Conservation (phyloP, 2,329 filamentous ascomycete species). For the Fusarium transvaalense region DNA sequence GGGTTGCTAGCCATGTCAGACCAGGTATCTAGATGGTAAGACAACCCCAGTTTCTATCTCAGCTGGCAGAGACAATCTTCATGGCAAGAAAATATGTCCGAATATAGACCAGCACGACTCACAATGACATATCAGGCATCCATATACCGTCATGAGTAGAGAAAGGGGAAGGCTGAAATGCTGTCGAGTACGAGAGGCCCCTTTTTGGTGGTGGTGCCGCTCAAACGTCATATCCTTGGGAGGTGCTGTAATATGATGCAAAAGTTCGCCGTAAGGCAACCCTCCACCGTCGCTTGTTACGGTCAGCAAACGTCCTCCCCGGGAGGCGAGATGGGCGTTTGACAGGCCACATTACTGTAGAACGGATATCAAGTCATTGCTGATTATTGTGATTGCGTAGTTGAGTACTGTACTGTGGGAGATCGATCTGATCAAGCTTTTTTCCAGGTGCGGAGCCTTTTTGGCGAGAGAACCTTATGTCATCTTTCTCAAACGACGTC, state of each 20-base stretch:
- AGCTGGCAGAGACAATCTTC: background rate
- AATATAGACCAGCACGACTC: conserved; percentile 2
- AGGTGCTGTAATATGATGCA: conserved; percentile 43
- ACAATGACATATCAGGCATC: conserved; percentile 10
- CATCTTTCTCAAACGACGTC: conserved; percentile 37
- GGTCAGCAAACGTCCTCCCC: conserved; percentile 1
- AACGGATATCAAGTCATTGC: conserved; percentile 5
- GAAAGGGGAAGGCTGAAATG: conserved; percentile 18
- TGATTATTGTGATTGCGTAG: conserved; percentile 2
- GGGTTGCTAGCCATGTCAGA: background rate
- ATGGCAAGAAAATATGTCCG: background rate
- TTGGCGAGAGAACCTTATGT: conserved; percentile 14
- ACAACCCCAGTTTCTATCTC: background rate
- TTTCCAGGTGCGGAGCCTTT: background rate
- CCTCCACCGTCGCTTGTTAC: conserved; percentile 18
- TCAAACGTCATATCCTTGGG: conserved; percentile 42
- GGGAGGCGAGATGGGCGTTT: background rate
- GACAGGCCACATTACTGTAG: background rate
- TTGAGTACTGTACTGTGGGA: background rate
- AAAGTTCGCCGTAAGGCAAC: conserved; percentile 30
- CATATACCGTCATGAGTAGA: conserved; percentile 25
- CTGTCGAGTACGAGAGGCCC: conserved; percentile 1
- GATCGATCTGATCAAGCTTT: background rate
- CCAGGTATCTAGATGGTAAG: background rate
- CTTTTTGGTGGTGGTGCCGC: conserved; percentile 31